phyloP scores from a whole-genome alignment of 106 monocot genomes.

The Phalaenopsis aphrodite region DNA sequence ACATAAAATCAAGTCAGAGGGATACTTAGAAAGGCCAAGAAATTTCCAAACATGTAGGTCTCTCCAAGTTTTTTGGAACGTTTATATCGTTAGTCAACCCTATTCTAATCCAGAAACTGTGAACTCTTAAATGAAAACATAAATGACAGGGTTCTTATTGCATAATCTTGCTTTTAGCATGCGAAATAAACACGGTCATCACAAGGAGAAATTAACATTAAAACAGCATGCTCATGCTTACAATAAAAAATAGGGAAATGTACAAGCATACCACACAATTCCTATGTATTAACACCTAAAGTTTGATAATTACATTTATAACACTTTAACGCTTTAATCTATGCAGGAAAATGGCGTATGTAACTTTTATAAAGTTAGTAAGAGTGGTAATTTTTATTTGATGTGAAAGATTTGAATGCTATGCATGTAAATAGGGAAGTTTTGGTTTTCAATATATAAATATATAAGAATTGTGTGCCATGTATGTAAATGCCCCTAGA shows the following conservation, averaged over 20 bases:
- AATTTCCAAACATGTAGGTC: neutral
- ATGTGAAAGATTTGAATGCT: no score
- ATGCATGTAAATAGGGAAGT: no score
- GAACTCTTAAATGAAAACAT: neutral
- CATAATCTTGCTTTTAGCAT: neutral
- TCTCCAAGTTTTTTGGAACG: neutral
- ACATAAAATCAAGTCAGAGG: neutral
- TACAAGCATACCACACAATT: no score
- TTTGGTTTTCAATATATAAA: no score
- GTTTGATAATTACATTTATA: no score
- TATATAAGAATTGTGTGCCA: no score
- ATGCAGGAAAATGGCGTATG: no score
- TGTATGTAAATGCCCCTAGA: no score
- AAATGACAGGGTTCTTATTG: neutral
- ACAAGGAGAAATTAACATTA: neutral
- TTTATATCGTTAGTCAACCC: neutral
- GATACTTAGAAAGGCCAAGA: neutral
- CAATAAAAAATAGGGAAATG: neutral
- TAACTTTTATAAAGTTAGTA: no score
- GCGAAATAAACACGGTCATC: neutral
- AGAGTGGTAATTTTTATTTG: no score
- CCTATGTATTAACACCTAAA: no score
- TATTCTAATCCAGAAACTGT: neutral
- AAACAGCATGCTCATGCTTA: neutral
- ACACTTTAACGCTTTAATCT: no score